Evolutionary conservation across 164 flowering plant species (phyloP).

Genomic region (Paratinospora sagittata): DNA sequence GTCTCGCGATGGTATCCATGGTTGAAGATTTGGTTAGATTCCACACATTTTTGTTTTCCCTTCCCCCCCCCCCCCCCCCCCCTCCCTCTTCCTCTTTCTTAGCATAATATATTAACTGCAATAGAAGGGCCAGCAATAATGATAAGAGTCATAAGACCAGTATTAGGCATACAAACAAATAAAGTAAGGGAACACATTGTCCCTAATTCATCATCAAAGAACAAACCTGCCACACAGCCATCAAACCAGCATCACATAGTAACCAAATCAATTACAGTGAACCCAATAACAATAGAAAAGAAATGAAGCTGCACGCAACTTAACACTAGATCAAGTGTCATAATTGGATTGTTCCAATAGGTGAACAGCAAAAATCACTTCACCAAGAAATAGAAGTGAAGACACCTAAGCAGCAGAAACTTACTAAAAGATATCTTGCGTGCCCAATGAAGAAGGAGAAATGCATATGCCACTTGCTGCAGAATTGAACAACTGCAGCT

Average conservation of each 20-base stretch:
- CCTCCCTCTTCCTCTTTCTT: no score
- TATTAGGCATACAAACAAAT: no score
- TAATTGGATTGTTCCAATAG: background rate
- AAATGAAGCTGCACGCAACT: background rate
- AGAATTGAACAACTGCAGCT: conserved; percentile 49
- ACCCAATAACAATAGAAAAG: background rate
- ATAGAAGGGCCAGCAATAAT: no score
- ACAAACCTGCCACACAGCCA: background rate
- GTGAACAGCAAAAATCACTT: background rate
- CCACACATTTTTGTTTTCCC: no score
- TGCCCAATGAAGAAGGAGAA: conserved; percentile 50
- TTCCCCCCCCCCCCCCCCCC: no score
- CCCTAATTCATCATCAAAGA: no score
- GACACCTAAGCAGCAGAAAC: conserved; percentile 32
- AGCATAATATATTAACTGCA: no score
- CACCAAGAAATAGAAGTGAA: background rate
- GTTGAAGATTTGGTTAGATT: no score
- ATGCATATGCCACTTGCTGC: conserved; percentile 60
- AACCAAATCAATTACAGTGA: background rate
- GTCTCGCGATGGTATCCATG: no score
- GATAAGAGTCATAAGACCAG: no score
- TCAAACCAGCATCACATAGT: background rate
- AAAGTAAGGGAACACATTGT: no score
- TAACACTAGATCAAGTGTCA: background rate
- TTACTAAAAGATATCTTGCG: conserved; percentile 29